Evolutionary conservation across 1,139 yeast species (phyloP), one percentile per base, ranked within the genome.

Genomic region (Taiozyma sp.): DNA sequence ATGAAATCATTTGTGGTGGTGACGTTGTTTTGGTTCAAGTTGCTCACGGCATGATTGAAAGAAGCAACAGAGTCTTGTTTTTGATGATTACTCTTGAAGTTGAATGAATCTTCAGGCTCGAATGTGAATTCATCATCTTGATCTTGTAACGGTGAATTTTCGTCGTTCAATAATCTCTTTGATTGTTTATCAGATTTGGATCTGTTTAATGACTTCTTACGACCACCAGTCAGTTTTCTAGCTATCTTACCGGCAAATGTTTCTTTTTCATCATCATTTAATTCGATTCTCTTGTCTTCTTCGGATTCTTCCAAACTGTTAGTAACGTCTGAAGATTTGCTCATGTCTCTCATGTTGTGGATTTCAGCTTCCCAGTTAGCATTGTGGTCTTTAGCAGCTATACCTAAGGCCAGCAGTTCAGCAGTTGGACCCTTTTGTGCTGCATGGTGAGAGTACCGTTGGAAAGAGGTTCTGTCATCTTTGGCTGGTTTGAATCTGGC

Each of bases 401-500:
- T 65, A 52, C 89, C 89, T 61, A 84, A 74, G 7, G 86, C 89
- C 44, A 79, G 65, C 57, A 85, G 73, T 68, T 87, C 95, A 51
- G 81, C 81, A 27, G 80, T 75, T 42, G 73, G 75, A 8, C 65
- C 58, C 43, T 67, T 62, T 36, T 61, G 54, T 8, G 54, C 63
- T 22, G 49, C 58, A 44, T 68, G 53, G 51, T 57, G 48, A 56
- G 65, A 54, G 67, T 71, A 76, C 65, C 81, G 78, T 66, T 85
- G 91, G 81, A 87, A 87, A 2, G 93, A 85, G 19, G 87, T 81
- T 76, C 96, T 80, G 65, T 87, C 96, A 71, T 87, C 96, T 59
- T 75, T 83, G 9, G 92, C 92, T 19, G 93, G 93, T 46, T 86
- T 87, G 67, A 87, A 87, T 67, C 89, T 80, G 12, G 89, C 83